Conservation (phyloP, 306 rosid genomes). For the Castanea mollissima region DNA sequence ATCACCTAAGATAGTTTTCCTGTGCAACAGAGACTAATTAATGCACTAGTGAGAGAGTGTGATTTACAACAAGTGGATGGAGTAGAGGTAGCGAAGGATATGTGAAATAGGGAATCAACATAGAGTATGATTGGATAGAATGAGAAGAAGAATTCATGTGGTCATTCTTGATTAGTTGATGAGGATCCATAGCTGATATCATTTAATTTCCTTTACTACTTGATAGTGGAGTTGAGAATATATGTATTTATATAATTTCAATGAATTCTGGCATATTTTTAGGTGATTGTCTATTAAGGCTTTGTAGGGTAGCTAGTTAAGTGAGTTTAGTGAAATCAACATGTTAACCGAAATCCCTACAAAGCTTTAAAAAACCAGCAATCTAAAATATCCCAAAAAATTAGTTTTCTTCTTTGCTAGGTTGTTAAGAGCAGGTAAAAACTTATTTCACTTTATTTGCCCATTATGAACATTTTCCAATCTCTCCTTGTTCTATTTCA, state of each 20-base stretch:
- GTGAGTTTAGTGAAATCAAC: not conserved
- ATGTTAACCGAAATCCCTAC: not conserved
- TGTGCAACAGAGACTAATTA: not conserved
- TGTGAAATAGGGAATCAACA: not conserved
- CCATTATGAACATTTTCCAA: conserved; percentile 13
- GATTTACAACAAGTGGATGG: not conserved
- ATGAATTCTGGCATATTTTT: not conserved
- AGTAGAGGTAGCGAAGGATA: not conserved
- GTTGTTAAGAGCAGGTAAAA: not conserved
- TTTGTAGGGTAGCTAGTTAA: not conserved
- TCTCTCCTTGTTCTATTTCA: conserved; percentile 15
- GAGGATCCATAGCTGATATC: not conserved
- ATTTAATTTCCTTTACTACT: not conserved
- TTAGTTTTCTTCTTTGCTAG: not conserved
- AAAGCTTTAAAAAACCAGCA: not conserved
- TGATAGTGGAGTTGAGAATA: not conserved
- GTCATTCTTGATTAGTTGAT: not conserved
- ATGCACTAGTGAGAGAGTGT: not conserved
- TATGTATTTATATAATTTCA: not conserved
- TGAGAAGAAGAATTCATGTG: not conserved
- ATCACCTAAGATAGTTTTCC: not conserved
- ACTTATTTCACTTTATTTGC: not conserved
- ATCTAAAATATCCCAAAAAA: not conserved
- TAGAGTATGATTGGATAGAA: not conserved
- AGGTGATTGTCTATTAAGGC: not conserved